These are phyloP conservation scores for Raphanus hybrid DNA, from an alignment of 441 rosid species.

Conservation along the genomic window DNA sequence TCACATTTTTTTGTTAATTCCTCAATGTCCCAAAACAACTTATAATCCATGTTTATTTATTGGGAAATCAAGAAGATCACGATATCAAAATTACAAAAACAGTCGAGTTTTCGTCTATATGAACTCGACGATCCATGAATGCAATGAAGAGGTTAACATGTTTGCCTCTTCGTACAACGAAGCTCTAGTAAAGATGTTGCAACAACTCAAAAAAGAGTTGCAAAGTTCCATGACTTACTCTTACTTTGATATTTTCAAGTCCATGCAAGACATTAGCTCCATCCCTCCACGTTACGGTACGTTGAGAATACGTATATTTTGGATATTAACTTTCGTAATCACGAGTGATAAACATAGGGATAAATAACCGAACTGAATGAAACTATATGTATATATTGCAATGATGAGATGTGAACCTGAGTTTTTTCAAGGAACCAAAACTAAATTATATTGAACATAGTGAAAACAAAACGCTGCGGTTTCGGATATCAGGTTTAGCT, in stretches of 20 bases:
- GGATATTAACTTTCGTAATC: not conserved
- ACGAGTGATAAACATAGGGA: not conserved
- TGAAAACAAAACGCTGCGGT: not conserved
- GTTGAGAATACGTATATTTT: not conserved
- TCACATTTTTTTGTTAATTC: too few species aligned
- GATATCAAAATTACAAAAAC: too few species aligned
- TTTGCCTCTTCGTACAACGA: constrained; percentile 46
- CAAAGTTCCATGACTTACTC: constrained; percentile 46
- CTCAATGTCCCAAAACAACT: too few species aligned
- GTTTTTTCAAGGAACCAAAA: not conserved
- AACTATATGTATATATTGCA: not conserved
- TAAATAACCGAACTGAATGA: not conserved
- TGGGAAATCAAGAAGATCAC: too few species aligned
- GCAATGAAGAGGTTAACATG: constrained; percentile 53
- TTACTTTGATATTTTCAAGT: constrained; percentile 53
- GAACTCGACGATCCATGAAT: constrained; percentile 46
- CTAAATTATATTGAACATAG: not conserved
- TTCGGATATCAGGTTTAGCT: constrained; percentile 23
- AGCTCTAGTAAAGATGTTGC: constrained; percentile 49
- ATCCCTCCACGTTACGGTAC: constrained; percentile 64
- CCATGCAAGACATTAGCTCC: constrained; percentile 47
- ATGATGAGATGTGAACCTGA: not conserved
- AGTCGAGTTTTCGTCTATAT: too few species aligned
- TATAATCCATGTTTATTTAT: too few species aligned
- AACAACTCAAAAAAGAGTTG: constrained; percentile 50